Percentiles rank a stretch among this genome's conserved stretches.
Conservation (phyloP, 352 stramenopile genomes). For the Globisporangium acanthophoron region DNA sequence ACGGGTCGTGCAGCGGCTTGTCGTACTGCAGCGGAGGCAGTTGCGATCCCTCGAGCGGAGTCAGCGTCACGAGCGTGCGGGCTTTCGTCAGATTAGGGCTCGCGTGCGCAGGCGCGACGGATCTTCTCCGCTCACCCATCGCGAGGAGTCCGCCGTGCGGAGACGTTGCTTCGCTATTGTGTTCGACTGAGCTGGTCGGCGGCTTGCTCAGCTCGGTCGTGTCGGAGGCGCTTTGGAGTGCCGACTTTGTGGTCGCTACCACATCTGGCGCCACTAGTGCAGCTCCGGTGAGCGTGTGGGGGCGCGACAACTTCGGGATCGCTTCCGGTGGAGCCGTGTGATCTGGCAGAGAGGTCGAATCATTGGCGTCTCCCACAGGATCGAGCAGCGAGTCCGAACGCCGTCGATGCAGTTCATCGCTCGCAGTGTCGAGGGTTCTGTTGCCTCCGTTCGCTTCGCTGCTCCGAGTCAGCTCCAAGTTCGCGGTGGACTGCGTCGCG, state of each 20-base stretch:
- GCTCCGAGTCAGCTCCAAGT: background rate
- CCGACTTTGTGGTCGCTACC: background rate
- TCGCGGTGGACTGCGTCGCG: background rate
- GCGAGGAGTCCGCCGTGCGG: background rate
- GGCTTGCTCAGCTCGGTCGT: background rate
- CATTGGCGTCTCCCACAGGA: background rate
- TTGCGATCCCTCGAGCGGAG: background rate
- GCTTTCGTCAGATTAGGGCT: background rate
- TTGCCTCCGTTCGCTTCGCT: background rate
- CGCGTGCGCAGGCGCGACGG: background rate
- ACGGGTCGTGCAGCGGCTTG: constrained; percentile 11
- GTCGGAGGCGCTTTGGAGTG: background rate
- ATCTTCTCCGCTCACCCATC: constrained; percentile 2
- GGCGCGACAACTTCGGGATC: background rate
- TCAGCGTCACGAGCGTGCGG: constrained; percentile 1
- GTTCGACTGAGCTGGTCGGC: background rate
- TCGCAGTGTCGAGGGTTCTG: background rate
- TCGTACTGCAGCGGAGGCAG: constrained; percentile 2
- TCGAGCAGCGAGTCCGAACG: constrained; percentile 5
- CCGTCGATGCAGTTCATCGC: constrained; percentile 6
- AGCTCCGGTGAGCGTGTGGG: background rate
- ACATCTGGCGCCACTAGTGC: background rate
- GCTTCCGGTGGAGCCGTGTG: background rate
- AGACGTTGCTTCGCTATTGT: background rate
- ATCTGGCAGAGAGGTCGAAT: background rate